Base-by-base conservation (phyloP, 352 stramenopile genomes). In the Globisporangium uncinulatum region DNA sequence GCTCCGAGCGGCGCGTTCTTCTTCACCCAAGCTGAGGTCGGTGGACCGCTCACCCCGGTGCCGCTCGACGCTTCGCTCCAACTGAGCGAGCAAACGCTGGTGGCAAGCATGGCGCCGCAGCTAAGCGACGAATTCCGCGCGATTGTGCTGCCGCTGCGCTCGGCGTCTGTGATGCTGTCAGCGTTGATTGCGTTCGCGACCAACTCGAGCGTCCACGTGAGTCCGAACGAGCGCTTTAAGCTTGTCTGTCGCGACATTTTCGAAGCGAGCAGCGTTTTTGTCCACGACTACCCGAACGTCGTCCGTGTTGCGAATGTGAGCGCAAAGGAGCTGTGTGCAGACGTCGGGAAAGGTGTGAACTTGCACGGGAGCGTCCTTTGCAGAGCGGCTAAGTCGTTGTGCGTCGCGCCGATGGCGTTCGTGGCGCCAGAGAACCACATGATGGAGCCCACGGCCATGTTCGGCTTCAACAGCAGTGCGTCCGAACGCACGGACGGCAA, bases 241-340 rank as follows among this genome's bases (percentile, higher is more conserved):
- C 50, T 92, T 8, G 37, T 68, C 6, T 92, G 83, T 49, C 67
- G 74, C n/a, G 68, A 88, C 51, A 76, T 79, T 39, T 89, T 92
- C 55, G 47, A 51, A 3, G 67, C 89, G 49, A 67, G 60, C 39
- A 78, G 71, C 32, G 67, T 64, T 1, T 73, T 92, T 39, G 70
- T 87, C 42, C 74, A 89, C 46, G 79, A 92, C 37, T 88, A 82
- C 47, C 71, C 82, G 7, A 81, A 76, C 24, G 70, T 73, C 17
- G 61, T 70, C 13, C 67, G 65, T 15, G 63, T 62, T 19, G 63
- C 57, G 31, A 58, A 56, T 13, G 51, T 69, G 31, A 57, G 55
- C 15, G 51, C 70, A 0, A 0, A 78, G 49, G 69, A 81, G 14
- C 79, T 69, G 1, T 76, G 79, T 36, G 78, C 78, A 1, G 71